Conservation (phyloP, 169 alveolate species). For the Cryptosporidium parvum region DNA sequence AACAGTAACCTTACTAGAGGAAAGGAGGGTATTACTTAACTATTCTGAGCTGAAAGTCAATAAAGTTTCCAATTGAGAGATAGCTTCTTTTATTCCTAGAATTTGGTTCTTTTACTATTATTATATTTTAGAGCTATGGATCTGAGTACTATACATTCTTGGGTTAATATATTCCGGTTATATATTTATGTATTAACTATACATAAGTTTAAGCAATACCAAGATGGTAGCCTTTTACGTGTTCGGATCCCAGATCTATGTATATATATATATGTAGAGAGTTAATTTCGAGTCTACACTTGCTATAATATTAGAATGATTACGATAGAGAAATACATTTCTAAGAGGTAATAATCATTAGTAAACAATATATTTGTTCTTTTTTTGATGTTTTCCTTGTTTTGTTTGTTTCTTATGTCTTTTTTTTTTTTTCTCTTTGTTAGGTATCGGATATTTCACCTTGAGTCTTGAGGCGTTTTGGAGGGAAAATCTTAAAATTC, state of each 20-base stretch:
- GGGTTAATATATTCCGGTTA: background rate
- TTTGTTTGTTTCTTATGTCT: background rate
- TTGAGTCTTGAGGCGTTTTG: background rate
- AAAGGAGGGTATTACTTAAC: background rate
- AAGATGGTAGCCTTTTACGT: background rate
- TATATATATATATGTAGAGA: background rate
- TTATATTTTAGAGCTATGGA: background rate
- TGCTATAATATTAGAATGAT: constrained; percentile 11
- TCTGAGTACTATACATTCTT: background rate
- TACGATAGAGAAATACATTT: background rate
- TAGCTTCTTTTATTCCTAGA: constrained; percentile 9
- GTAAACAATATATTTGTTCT: background rate
- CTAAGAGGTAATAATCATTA: constrained; percentile 14
- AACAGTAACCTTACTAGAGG: no score
- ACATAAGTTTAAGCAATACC: background rate
- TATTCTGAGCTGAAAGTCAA: background rate
- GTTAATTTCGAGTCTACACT: constrained; percentile 6
- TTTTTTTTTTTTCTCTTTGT: background rate
- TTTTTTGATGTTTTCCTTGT: background rate
- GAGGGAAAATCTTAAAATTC: constrained; percentile 28
- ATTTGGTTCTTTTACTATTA: constrained; percentile 14
- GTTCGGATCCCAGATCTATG: background rate
- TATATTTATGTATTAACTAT: background rate
- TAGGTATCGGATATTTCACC: background rate
- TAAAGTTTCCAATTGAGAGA: background rate